Conservation (phyloP, 208 protist species). For the Wallacemonas sp. region DNA sequence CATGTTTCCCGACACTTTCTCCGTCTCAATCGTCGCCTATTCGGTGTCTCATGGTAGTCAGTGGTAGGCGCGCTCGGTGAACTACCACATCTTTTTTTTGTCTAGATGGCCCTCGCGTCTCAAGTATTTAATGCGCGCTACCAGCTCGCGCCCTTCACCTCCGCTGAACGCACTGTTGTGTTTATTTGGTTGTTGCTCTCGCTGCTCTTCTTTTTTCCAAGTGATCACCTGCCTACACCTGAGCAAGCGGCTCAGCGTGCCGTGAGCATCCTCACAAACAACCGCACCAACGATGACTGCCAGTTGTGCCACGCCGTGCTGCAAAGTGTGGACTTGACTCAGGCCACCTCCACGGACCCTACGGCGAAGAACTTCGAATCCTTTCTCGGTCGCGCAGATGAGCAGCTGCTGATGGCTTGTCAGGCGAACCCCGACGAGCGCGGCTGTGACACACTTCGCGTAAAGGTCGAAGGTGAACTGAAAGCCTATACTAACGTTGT, state of each 20-base stretch:
- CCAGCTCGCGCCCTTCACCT: not conserved
- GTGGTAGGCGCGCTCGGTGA: too few relatives aligned
- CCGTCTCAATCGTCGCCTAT: not conserved
- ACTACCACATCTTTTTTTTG: not conserved
- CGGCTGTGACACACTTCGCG: constrained; percentile 28
- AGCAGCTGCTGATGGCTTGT: constrained; percentile 10
- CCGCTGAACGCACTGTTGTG: not conserved
- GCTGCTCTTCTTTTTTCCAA: not conserved
- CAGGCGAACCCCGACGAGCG: constrained; percentile 15
- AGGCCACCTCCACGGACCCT: not conserved
- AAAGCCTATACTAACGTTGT: constrained; percentile 16
- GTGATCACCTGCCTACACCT: not conserved
- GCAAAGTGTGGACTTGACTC: constrained; percentile 23
- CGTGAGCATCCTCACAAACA: not conserved
- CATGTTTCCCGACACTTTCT: too few relatives aligned
- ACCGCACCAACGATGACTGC: constrained; percentile 10
- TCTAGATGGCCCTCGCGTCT: not conserved
- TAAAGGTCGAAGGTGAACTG: constrained; percentile 19
- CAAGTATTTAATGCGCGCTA: not conserved
- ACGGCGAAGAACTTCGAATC: not conserved
- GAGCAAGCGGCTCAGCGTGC: not conserved
- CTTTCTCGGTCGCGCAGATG: constrained; percentile 8
- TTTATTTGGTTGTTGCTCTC: not conserved
- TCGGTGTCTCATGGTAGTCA: not conserved
- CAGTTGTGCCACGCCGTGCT: constrained; percentile 29